phyloP scores from a whole-genome alignment of 202 grass and related monocot genomes.

The Zizania palustris region DNA sequence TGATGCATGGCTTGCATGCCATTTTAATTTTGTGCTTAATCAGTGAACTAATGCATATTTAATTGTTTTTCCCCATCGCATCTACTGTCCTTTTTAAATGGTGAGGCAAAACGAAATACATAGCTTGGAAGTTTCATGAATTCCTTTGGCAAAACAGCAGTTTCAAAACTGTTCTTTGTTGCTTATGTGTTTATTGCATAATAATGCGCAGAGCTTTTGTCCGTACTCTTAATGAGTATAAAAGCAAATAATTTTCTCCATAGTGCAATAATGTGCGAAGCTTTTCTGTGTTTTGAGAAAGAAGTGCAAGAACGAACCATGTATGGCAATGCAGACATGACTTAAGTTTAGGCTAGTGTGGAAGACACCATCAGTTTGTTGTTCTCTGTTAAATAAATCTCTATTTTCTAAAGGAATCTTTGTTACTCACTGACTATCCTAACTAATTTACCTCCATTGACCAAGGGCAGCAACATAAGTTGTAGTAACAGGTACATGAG shows the following conservation, averaged over 20 bases:
- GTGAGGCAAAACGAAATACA: too few relatives aligned
- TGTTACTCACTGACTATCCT: background rate
- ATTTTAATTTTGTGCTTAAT: slow-evolving; percentile 18
- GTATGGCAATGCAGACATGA: background rate
- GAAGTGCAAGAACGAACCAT: background rate
- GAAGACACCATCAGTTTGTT: background rate
- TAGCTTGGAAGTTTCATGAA: background rate
- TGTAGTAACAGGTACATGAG: background rate
- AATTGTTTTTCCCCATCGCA: background rate
- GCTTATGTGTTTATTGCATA: background rate
- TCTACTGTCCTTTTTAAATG: background rate
- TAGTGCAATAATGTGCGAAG: background rate
- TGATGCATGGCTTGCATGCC: background rate
- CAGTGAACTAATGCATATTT: slow-evolving; percentile 19
- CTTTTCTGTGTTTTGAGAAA: background rate
- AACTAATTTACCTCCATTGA: background rate
- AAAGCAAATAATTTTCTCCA: background rate
- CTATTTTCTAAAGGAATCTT: too few relatives aligned
- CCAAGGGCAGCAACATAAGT: background rate
- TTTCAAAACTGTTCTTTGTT: background rate
- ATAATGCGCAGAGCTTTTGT: background rate
- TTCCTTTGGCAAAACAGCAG: background rate
- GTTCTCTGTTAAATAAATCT: background rate
- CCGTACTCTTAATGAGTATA: background rate
- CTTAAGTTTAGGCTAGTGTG: background rate